phyloP scores from a whole-genome alignment of 2,329 filamentous ascomycete species.

The Paecilomyces formosus region DNA sequence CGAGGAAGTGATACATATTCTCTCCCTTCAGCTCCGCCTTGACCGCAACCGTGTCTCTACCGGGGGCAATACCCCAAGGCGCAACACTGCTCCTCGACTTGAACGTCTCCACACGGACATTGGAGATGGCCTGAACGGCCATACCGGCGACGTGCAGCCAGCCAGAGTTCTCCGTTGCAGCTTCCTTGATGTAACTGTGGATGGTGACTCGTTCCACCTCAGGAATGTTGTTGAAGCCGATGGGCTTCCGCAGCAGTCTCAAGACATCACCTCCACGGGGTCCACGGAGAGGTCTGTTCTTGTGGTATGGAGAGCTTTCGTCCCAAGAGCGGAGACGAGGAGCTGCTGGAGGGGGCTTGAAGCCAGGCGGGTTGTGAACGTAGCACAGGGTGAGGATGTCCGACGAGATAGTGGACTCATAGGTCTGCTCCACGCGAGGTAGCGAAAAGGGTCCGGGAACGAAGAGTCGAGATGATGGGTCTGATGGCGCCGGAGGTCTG shows the following conservation, averaged over 20 bases:
- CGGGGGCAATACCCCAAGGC: conserved; percentile 66
- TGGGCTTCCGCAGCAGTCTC: conserved; percentile 46
- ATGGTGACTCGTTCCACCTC: conserved; percentile 73
- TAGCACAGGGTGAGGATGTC: conserved; percentile 89
- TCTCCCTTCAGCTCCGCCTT: conserved; percentile 73
- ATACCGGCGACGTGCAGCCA: conserved; percentile 77
- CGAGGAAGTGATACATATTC: conserved; percentile 80
- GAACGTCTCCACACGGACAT: conserved; percentile 64
- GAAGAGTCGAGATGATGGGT: conserved; percentile 82
- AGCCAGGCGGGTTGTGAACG: conserved; percentile 74
- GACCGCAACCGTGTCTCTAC: conserved; percentile 60
- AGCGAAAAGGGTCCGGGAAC: conserved; percentile 84
- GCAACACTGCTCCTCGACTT: conserved; percentile 62
- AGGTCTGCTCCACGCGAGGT: conserved; percentile 83
- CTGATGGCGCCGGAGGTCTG: conserved; percentile 77
- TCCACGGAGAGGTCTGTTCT: conserved; percentile 76
- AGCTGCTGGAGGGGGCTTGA: conserved; percentile 47
- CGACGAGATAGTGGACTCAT: conserved; percentile 73
- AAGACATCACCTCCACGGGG: conserved; percentile 67
- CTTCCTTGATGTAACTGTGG: conserved; percentile 64
- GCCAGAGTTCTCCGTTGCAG: conserved; percentile 61
- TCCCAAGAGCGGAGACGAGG: conserved; percentile 79
- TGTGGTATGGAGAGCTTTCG: conserved; percentile 86
- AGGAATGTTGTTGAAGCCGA: conserved; percentile 77
- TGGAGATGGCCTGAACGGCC: conserved; percentile 77